phyloP scores from a whole-genome alignment of 495 filamentous ascomycete species.

The Lophiostoma macrostomum region DNA sequence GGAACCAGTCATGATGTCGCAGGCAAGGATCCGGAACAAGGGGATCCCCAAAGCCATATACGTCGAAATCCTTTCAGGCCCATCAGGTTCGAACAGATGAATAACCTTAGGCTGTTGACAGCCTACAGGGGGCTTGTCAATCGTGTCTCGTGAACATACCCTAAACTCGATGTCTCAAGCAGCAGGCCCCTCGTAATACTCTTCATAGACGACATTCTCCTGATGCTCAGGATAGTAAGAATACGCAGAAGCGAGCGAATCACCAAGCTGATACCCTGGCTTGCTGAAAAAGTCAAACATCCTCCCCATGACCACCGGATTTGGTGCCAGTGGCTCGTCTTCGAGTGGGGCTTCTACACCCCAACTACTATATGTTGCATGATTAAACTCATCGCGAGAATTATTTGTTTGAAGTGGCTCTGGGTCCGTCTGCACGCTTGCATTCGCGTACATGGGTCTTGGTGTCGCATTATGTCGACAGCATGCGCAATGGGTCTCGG shows the following conservation, averaged over 20 bases:
- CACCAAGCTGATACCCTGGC: conserved; percentile 26
- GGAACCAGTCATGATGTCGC: no score
- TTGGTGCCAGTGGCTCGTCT: neutral
- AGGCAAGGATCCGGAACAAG: no score
- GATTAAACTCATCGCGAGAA: neutral
- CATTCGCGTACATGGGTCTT: conserved; percentile 13
- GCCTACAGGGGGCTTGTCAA: no score
- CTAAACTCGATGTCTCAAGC: no score
- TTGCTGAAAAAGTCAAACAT: conserved; percentile 30
- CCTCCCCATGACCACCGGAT: conserved; percentile 26
- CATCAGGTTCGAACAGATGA: no score
- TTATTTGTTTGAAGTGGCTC: conserved; percentile 7
- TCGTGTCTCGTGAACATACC: no score
- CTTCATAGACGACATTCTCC: no score
- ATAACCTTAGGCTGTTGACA: no score
- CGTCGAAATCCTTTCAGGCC: no score
- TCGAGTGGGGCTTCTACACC: conserved; percentile 4
- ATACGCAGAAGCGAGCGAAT: conserved; percentile 19
- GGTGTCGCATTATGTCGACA: neutral
- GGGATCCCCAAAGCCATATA: no score
- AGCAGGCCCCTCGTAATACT: no score
- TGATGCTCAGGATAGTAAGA: neutral
- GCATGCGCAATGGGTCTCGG: conserved; percentile 10
- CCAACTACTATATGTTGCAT: neutral
- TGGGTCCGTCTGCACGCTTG: conserved; percentile 20